Base-by-base conservation (phyloP, 2,329 filamentous ascomycete genomes). In the Xylaria digitata region DNA sequence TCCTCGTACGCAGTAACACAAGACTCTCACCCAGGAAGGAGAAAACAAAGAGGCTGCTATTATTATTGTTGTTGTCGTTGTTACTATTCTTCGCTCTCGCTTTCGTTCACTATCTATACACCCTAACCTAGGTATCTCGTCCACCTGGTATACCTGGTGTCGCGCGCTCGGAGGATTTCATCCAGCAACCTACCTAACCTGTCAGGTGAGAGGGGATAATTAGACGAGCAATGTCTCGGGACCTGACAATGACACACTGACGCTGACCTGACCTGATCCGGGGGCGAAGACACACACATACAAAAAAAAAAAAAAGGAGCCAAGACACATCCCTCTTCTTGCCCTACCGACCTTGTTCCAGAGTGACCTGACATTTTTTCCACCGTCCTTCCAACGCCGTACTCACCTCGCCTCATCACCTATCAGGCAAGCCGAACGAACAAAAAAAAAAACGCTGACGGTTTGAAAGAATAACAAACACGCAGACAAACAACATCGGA, bases 141-240 rank as follows among this genome's bases (percentile, higher is more conserved):
- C 9, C 45, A 43, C n/a, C 37, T 19, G 34, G 58, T 43, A 55
- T 53, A 19, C n/a, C 15, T 26, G 3, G 26, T 26, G 26, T 26
- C 26, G 26, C 26, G 26, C 49, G 6, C 62, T 59, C 66, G 66
- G 66, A 69, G 40, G 30, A 66, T 61, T 26, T 65, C 40, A 26
- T 46, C 59, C 19, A 30, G 30, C 50, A 60, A n/a, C n/a, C n/a
- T n/a, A n/a, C n/a, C n/a, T n/a, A n/a, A n/a, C 50, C 48, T 56
- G 55, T 57, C 54, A 65, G 67, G 42, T 48, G 52, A 52, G 61
- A 43, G 62, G 43, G 54, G 45, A 63, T 49, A 73, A 69, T 72
- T 73, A 74, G 67, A 70, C 73, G 73, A 75, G 71, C 46, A 57
- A 26, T 74, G 73, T 75, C 73, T 74, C 73, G 73, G 73, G 71